Base-by-base conservation (phyloP, 2,329 filamentous ascomycete species). In the Fusarium buharicum region DNA sequence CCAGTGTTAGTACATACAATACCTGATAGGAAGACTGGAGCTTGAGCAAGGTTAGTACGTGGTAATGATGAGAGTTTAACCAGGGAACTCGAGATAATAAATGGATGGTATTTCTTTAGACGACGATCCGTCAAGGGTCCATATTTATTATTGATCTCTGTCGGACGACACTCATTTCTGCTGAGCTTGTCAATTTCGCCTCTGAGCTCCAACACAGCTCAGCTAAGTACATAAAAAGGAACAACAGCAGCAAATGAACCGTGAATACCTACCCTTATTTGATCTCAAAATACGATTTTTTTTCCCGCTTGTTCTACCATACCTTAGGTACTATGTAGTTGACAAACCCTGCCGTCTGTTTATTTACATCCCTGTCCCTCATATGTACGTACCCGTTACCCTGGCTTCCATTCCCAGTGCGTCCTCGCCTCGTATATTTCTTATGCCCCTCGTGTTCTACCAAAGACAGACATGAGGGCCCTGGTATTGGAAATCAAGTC, bases 41-140 rank as follows among this genome's bases (percentile, higher is more conserved):
- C n/a, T n/a, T n/a, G n/a, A n/a, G n/a, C n/a, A n/a, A n/a, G n/a
- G n/a, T n/a, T n/a, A n/a, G n/a, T n/a, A n/a, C n/a, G n/a, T n/a
- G n/a, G n/a, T n/a, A n/a, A n/a, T n/a, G n/a, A n/a, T n/a, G n/a
- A n/a, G n/a, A n/a, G n/a, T n/a, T n/a, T n/a, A n/a, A 20, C 33
- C 37, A 39, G 37, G 18, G n/a, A 27, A 44, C 41, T 24, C 37
- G 28, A 47, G 56, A 41, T 59, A 55, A 38, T n/a, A 33, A n/a
- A 14, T 41, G 8, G 20, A 43, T 44, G 57, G 43, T 47, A 39
- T 51, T 38, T 62, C 62, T 55, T 36, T 60, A 44, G 38, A 60
- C 57, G 67, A 56, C 52, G 64, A 68, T 64, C 67, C 56, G 63
- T 64, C 54, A 66, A 62, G 62, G 55, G 52, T 64, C 67, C 66